phyloP scores from a whole-genome alignment of 345 rosid species.

The Eucalyptus erythrocorys region DNA sequence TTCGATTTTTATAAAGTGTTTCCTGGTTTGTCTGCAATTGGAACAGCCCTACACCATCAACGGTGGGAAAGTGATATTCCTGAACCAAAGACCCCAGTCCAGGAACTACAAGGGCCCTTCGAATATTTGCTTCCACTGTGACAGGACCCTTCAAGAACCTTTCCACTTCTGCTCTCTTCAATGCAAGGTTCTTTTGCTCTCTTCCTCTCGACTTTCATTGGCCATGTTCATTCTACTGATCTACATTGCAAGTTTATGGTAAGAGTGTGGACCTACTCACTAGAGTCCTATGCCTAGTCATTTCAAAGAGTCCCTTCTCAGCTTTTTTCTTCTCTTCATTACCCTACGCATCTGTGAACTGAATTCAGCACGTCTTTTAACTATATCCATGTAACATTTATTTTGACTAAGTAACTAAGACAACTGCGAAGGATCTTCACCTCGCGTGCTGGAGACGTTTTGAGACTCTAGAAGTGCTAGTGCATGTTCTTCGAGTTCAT shows the following conservation, averaged over 20 bases:
- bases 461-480: not conserved
- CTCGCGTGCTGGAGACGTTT: not conserved
- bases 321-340: not conserved
- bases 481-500: not conserved
- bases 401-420: not conserved
- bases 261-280: not conserved
- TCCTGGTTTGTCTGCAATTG: not conserved
- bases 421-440: not conserved
- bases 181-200: slow-evolving; percentile 55
- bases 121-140: slow-evolving; percentile 82
- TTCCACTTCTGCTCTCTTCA: slow-evolving; percentile 89
- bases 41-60: slow-evolving; percentile 84
- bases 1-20: not conserved
- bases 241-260: not conserved
- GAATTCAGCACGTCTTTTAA: not conserved
- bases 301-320: not conserved
- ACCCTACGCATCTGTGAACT: not conserved
- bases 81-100: slow-evolving; percentile 86
- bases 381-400: not conserved
- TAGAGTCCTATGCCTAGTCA: not conserved
- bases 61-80: slow-evolving; percentile 86
- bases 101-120: slow-evolving; percentile 65
- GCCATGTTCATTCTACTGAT: not conserved
- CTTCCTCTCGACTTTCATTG: not conserved
- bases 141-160: slow-evolving; percentile 88